Evolutionary conservation across 768 basidiomycete genomes (phyloP), one percentile per base, ranked within the genome.

Genomic region (Candolleomyces efflorescens): DNA sequence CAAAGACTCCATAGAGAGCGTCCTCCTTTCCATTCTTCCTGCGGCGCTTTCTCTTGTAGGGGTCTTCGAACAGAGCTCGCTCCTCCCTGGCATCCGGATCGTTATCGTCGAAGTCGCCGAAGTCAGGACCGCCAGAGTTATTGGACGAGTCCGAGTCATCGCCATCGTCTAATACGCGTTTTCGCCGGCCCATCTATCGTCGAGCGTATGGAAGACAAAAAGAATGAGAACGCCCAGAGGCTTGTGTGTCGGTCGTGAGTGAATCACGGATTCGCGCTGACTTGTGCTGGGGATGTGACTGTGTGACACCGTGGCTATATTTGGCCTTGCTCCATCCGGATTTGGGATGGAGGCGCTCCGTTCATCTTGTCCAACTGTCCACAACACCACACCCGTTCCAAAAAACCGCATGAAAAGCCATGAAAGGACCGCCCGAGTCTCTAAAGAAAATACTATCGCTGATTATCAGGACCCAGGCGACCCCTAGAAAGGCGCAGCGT

Each of bases 1-100:
- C 88, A 70, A 90, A 92, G 0, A 89, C 74, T 3, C 90, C 91
- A 64, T 91, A 90, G n/a, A 84, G 70, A 1, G 84, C 84, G 59
- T 87, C 86, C 55, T 93, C 89, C 66, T 86, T 87, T 23, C 77
- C 84, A 56, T 83, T 78, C 69, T 72, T 84, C 60, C 84, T 77
- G 59, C 85, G 79, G 55, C 84, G 81, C 67, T 90, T 92, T 64
- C 80, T 75, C 61, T 82, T 74, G 73, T 92, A 92, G 3, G 90
- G 90, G 60, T 90, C 82, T 65, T 86, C 80, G 68, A 91, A 91
- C 7, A 91, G 81, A 36, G 81, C 82, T 10, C 86, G 87, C 67
- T 92, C 92, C 36, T 83, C 92, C 36, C 82, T 79, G 12, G 77
- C 77, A 65, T 89, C 87, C 3, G 83, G 81, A 63, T 87, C 80